Evolutionary conservation across 2,329 filamentous ascomycete species (phyloP).

Genomic region (Colletotrichum tamarilloi): DNA sequence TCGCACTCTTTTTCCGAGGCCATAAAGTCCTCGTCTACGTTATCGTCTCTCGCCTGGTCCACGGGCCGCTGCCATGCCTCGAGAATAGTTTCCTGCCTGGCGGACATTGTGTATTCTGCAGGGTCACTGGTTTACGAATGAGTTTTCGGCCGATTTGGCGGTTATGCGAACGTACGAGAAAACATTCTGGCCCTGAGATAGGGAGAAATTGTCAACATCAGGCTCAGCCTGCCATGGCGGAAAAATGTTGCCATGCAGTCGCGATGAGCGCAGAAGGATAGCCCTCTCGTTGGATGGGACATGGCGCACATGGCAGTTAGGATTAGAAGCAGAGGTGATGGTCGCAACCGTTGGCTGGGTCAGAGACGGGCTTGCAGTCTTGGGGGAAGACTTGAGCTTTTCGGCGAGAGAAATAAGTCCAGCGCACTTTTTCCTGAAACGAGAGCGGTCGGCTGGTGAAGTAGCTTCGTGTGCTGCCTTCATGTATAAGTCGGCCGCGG

Average conservation of each 20-base stretch:
- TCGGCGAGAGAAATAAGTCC: conserved; percentile 79
- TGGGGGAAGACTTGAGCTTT: conserved; percentile 69
- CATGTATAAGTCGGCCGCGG: conserved; percentile 85
- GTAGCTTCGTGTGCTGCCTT: conserved; percentile 73
- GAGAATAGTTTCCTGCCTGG: conserved; percentile 80
- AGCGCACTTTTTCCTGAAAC: conserved; percentile 76
- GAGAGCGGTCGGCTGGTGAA: conserved; percentile 71
- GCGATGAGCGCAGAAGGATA: conserved; percentile 80
- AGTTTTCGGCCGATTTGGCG: conserved; percentile 32
- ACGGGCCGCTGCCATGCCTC: conserved; percentile 83
- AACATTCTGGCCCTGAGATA: conserved; percentile 56
- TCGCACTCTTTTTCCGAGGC: conserved; percentile 71
- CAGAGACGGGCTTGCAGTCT: neutral
- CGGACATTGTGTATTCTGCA: conserved; percentile 77
- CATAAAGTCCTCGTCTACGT: conserved; percentile 63
- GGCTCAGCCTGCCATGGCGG: conserved; percentile 84
- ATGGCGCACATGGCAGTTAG: conserved; percentile 58
- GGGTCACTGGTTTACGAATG: conserved; percentile 66
- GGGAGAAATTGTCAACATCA: conserved; percentile 69
- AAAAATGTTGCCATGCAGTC: conserved; percentile 84
- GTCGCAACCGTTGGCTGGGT: conserved; percentile 41
- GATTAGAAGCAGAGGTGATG: neutral
- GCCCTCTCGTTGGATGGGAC: conserved; percentile 79
- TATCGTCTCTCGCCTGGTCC: conserved; percentile 66
- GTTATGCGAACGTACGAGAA: conserved; percentile 68